phyloP scores from a whole-genome alignment of 179 eudicot species.

The Drosera spatulata region DNA sequence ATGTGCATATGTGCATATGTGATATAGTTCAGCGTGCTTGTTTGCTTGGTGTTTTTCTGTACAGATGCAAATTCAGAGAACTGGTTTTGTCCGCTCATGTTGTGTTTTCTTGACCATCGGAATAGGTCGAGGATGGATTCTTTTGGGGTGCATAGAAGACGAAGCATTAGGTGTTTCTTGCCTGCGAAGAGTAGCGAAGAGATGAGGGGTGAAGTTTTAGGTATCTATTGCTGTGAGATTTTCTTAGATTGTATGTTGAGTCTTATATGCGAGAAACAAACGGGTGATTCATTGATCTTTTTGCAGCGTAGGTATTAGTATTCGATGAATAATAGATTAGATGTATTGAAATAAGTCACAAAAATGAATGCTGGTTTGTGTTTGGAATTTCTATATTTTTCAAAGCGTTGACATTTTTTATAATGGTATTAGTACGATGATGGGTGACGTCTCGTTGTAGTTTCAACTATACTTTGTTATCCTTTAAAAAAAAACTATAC shows the following conservation, averaged over 20 bases:
- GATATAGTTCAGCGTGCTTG: neutral
- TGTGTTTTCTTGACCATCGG: neutral
- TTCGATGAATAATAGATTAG: too few relatives aligned
- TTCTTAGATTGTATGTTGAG: neutral
- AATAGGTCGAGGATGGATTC: neutral
- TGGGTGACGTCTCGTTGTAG: too few relatives aligned
- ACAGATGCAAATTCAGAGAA: neutral
- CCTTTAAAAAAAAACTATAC: too few relatives aligned
- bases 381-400: too few relatives aligned
- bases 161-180: neutral
- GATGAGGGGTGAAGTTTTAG: neutral
- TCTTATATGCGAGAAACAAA: neutral
- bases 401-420: too few relatives aligned
- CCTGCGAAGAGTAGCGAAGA: neutral
- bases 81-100: too few relatives aligned
- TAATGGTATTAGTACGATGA: too few relatives aligned
- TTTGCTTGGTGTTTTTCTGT: neutral
- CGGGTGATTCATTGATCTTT: constrained; percentile 6
- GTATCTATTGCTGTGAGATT: neutral
- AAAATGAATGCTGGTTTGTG: too few relatives aligned
- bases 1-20: neutral
- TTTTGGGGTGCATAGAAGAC: neutral
- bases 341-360: too few relatives aligned
- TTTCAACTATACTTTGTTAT: too few relatives aligned
- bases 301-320: constrained; percentile 7